Percentiles rank a stretch among this genome's conserved stretches.
These are phyloP conservation scores for Aureobasidium zeae DNA, from an alignment of 2,329 filamentous ascomycete species.

Conservation along the genomic window DNA sequence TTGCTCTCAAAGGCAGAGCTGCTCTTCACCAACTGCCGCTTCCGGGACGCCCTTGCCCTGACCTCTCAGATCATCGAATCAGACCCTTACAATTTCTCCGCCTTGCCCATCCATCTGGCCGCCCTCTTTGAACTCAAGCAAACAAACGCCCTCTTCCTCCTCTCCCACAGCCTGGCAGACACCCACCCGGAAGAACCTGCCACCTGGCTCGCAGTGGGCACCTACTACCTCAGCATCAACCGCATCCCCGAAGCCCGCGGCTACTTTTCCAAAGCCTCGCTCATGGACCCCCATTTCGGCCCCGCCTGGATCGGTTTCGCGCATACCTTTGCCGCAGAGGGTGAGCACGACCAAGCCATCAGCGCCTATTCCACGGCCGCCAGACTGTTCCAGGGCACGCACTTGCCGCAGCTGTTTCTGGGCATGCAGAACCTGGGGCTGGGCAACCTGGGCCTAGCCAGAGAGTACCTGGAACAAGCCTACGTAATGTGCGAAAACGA, in stretches of 20 bases:
- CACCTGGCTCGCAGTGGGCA: conserved; percentile 87
- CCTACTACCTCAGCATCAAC: conserved; percentile 84
- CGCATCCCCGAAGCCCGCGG: conserved; percentile 88
- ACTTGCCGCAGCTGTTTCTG: conserved; percentile 87
- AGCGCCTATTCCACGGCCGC: conserved; percentile 95
- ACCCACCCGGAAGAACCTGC: conserved; percentile 83
- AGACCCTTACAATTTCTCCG: conserved; percentile 80
- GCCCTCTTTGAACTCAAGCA: conserved; percentile 80
- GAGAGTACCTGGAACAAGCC: conserved; percentile 88
- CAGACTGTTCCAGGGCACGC: conserved; percentile 89
- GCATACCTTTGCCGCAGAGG: conserved; percentile 94
- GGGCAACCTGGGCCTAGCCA: conserved; percentile 86
- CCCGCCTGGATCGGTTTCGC: conserved; percentile 98
- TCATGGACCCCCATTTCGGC: conserved; percentile 96
- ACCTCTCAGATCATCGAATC: conserved; percentile 73
- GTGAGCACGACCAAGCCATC: conserved; percentile 96
- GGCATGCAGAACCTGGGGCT: conserved; percentile 98
- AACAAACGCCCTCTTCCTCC: conserved; percentile 81
- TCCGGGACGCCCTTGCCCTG: conserved; percentile 73
- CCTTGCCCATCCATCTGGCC: conserved; percentile 85
- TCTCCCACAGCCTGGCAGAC: conserved; percentile 87
- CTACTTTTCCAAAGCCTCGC: conserved; percentile 93
- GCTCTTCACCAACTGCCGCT: conserved; percentile 88
- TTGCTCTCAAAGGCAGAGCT: conserved; percentile 83
- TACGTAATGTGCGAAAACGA: conserved; percentile 76